Conservation (phyloP, 768 basidiomycete species). For the Hypholoma fasciculare region DNA sequence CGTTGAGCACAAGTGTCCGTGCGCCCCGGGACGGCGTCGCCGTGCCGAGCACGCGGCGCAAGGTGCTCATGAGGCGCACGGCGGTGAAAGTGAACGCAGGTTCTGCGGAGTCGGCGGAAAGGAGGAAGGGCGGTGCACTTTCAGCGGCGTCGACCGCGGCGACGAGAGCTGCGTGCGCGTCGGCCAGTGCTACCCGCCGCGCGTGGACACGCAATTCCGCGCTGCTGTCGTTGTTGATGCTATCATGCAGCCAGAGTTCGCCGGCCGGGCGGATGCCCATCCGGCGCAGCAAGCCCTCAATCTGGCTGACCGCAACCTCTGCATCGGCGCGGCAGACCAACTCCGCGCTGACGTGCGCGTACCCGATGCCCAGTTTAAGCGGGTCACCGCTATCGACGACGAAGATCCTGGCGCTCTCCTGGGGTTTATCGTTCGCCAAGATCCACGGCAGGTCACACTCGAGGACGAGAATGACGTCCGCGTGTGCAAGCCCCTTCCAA, state of each 20-base stretch:
- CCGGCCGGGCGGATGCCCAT: slow-evolving; percentile 19
- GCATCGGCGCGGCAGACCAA: slow-evolving; percentile 60
- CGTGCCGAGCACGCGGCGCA: slow-evolving; percentile 42
- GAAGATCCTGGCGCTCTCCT: slow-evolving; percentile 47
- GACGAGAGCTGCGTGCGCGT: slow-evolving; percentile 14
- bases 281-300: slow-evolving; percentile 36
- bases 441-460: slow-evolving; percentile 72
- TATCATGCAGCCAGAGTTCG: not conserved
- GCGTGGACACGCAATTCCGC: slow-evolving; percentile 1
- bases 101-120: slow-evolving; percentile 7
- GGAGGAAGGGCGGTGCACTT: not conserved
- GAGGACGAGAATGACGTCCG: slow-evolving; percentile 66
- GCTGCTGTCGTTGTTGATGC: not conserved
- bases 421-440: slow-evolving; percentile 45
- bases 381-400: slow-evolving; percentile 65
- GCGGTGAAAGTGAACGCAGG: slow-evolving; percentile 30
- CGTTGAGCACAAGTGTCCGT: slow-evolving; percentile 55
- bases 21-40: slow-evolving; percentile 38
- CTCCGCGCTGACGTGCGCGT: slow-evolving; percentile 55
- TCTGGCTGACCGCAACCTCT: slow-evolving; percentile 48
- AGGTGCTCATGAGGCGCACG: slow-evolving; percentile 47
- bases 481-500: slow-evolving; percentile 45
- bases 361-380: slow-evolving; percentile 49
- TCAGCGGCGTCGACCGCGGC: slow-evolving; percentile 27
- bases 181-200: slow-evolving; percentile 21